Evolutionary conservation across 495 filamentous ascomycete species (phyloP).

Genomic region (Emericellopsis terricola): DNA sequence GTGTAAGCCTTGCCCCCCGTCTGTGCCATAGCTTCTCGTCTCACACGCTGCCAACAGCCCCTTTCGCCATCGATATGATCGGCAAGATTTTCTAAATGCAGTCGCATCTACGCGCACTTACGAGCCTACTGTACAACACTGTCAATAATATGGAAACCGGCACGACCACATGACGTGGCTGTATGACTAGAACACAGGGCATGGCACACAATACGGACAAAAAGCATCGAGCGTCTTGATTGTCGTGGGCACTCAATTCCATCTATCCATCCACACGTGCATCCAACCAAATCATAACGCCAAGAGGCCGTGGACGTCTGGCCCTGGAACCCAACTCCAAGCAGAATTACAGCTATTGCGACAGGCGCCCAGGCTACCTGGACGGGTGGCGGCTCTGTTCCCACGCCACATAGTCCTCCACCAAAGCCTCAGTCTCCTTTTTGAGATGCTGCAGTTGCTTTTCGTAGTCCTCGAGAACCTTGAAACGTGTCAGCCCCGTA

Average conservation of each 20-base stretch:
- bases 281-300: no score
- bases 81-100: slow-evolving; percentile 47
- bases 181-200: not conserved
- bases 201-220: no score
- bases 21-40: not conserved
- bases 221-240: no score
- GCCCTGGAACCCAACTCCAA: no score
- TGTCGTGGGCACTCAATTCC: no score
- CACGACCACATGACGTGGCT: not conserved
- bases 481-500: slow-evolving; percentile 9
- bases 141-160: not conserved
- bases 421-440: slow-evolving; percentile 59
- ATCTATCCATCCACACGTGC: no score
- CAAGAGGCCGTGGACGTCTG: no score
- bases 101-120: not conserved
- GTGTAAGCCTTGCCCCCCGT: slow-evolving; percentile 35
- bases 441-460: slow-evolving; percentile 73
- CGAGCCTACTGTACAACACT: not conserved
- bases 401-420: slow-evolving; percentile 65
- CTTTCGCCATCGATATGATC: slow-evolving; percentile 65
- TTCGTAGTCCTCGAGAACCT: slow-evolving; percentile 86
- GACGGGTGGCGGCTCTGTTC: slow-evolving; percentile 34
- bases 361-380: no score
- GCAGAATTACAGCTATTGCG: no score
- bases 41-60: slow-evolving; percentile 31